phyloP scores from a whole-genome alignment of 2,329 filamentous ascomycete species.

The Elsinoe necatrix region DNA sequence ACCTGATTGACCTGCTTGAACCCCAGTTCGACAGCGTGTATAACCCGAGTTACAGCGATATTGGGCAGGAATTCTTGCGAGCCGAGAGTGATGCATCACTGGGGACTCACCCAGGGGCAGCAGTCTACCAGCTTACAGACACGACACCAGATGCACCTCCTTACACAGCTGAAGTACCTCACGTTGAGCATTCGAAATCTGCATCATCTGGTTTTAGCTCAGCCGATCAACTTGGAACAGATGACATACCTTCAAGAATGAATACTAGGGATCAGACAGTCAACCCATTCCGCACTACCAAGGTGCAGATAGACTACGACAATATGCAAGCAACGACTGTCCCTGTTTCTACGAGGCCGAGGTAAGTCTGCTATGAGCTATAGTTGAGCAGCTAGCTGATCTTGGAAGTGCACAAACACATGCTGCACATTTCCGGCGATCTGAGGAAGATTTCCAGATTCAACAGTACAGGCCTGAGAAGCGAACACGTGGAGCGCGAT shows the following conservation, averaged over 20 bases:
- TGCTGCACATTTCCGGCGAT: not conserved
- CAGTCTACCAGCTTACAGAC: too few species aligned
- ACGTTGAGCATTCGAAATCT: too few species aligned
- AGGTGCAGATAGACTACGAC: not conserved
- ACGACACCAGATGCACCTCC: too few species aligned
- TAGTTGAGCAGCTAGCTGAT: not conserved
- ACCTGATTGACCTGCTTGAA: too few species aligned
- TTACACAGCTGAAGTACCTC: too few species aligned
- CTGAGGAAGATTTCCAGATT: not conserved
- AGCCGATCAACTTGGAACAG: not conserved
- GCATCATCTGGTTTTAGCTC: too few species aligned
- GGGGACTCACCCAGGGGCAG: too few species aligned
- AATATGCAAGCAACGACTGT: not conserved
- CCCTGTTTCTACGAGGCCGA: not conserved
- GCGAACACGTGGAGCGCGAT: not conserved
- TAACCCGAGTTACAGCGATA: too few species aligned
- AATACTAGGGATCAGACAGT: too few species aligned
- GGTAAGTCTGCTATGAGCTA: not conserved
- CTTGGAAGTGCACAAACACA: not conserved
- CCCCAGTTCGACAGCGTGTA: too few species aligned
- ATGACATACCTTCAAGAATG: not conserved
- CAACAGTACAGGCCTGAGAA: not conserved
- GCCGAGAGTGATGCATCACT: too few species aligned
- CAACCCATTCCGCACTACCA: not conserved
- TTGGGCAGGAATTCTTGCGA: too few species aligned